Evolutionary conservation across 1,284 basidiomycete genomes (phyloP), one percentile per base, ranked within the genome.

Genomic region (Ceratobasidium sp.): DNA sequence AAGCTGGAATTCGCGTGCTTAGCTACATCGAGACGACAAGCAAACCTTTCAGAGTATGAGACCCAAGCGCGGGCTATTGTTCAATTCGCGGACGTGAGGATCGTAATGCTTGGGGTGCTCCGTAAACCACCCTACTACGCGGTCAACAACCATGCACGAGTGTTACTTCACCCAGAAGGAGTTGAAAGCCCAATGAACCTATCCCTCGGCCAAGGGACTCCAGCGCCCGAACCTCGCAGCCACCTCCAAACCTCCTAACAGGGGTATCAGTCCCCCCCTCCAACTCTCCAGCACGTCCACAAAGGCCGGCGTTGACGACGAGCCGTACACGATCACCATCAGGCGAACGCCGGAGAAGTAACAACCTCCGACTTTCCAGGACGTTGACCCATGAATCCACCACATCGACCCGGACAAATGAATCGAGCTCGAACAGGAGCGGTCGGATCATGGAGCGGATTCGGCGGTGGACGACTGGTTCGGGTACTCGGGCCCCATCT

Each of bases 21-120:
- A 32, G 50, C 40, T 38, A 52, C 29, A 32, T 20, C 68, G 32
- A 67, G 69, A 62, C 52, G 73, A 54, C 72, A 71, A 29, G 68
- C 71, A 25, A 62, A 75, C 65, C 25, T 70, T n/a, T 68, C 74
- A 50, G 67, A 74, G 35, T 62, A 72, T 55, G 71, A 75, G 67
- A 75, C 74, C 27, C 70, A 68, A 35, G 72, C 60, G 38, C 54
- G 90, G 89, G 81, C 89, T 31, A 82, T 92, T 20, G 82, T 91
- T 15, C 84, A 89, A 75, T 80, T 92, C 54, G 80, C 83, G 12
- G 91, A 92, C 75, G 85, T 90, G 20, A 84, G 90, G n/a, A 83
- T 92, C 60, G 77, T 92, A 64, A 88, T 85, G 0, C 81, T 92
- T 35, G 90, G 90, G 4, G 86, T 86, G 0, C 80, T 88, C 38